Evolutionary conservation across 192 early-diverging fungal species (phyloP), one percentile per base, ranked within the genome.

Genomic region (Coemansia sp.): DNA sequence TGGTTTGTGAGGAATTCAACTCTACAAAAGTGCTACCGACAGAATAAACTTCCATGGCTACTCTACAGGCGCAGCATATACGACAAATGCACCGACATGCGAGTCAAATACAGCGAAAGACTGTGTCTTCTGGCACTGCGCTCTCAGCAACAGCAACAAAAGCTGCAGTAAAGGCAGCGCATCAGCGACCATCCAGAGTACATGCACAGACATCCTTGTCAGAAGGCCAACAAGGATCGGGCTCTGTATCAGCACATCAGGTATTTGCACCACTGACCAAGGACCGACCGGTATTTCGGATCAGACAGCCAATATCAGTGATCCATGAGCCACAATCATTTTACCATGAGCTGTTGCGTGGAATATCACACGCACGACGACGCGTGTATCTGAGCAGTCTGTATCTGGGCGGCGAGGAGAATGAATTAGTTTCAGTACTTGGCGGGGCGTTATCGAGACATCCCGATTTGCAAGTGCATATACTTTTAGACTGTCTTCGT

Each of bases 401-500:
- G 25, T 99, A 99, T 61, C 83, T 99, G 9, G 97, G 97, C 23
- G 80, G 87, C 56, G 73, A 81, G 8, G 94, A 98, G 74, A 74
- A 76, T 14, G 93, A 94, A 61, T 80, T 98, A 55, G 75, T 91
- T 6, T 64, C 83, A 14, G 78, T 76, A 0, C 77, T 97, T 20
- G 78, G 83, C 20, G 62, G 66, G 29, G 91, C 92, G 6, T 71
- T 94, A 14, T 58, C 54, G 10, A 53, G 64, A 24, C 84, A 85
- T 21, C 73, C 74, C 0, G 25, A 64, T 3, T 77, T 96, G 0
- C 66, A 90, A 66, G 74, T 94, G 2, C 78, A 84, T 24, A 84
- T 99, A 17, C 78, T 99, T n/a, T 68, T 99, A 23, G 97, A 99
- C 78, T 90, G 87, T 32, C 78, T 97, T 46, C 87, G 97, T 20